A percentile compares a stretch with the other conserved stretches of the same genome.
These are phyloP conservation scores for Malus sylvestris DNA, from an alignment of 306 rosid genomes.

Conservation along the genomic window DNA sequence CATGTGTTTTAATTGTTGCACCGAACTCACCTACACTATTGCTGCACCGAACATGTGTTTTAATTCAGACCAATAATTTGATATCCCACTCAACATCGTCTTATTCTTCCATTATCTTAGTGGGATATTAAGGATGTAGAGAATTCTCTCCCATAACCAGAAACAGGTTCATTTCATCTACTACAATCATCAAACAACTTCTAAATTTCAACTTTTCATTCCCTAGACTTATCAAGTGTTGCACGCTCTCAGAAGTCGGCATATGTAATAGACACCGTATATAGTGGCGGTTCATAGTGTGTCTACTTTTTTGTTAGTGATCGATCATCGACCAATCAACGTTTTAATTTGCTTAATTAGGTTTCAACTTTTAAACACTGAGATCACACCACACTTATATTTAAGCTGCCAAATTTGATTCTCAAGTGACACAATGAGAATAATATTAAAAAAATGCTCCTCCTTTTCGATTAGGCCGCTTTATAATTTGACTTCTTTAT, in stretches of 20 bases:
- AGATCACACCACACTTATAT: not conserved
- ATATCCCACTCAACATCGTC: too few relatives aligned
- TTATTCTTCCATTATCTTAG: too few relatives aligned
- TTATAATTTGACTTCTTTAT: not conserved
- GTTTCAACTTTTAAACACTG: not conserved
- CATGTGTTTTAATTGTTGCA: too few relatives aligned
- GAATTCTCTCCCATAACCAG: too few relatives aligned
- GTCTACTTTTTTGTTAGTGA: not conserved
- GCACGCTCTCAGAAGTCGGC: not conserved
- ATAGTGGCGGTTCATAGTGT: not conserved
- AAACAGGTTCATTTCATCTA: too few relatives aligned
- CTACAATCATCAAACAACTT: too few relatives aligned
- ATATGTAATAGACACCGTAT: not conserved
- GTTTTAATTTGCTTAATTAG: not conserved
- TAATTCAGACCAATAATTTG: too few relatives aligned
- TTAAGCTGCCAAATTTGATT: not conserved
- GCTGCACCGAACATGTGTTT: too few relatives aligned
- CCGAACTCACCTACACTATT: too few relatives aligned
- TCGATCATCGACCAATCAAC: not conserved
- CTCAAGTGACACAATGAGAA: not conserved
- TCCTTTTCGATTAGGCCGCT: not conserved
- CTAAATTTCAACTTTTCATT: too few relatives aligned
- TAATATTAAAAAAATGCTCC: not conserved
- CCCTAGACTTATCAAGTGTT: not conserved
- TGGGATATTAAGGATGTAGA: too few relatives aligned